Evolutionary conservation across 2,329 filamentous ascomycete genomes (phyloP).

Genomic region (Seiridium cupressi): DNA sequence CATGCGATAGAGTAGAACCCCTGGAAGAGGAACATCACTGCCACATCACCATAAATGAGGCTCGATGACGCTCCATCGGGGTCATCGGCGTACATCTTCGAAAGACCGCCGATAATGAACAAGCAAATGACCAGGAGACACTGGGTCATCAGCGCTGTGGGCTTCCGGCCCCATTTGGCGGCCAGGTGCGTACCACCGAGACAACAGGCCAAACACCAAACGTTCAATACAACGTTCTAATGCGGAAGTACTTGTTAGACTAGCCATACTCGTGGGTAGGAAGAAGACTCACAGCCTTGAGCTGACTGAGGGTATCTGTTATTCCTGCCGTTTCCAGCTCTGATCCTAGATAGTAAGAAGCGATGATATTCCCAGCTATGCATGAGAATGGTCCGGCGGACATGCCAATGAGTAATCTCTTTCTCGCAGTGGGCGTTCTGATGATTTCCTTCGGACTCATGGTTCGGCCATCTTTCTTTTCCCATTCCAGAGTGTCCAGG

Average conservation of each 20-base stretch:
- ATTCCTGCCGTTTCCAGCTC: conserved; percentile 41
- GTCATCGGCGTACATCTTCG: conserved; percentile 36
- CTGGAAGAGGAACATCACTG: conserved; percentile 49
- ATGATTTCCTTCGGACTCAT: conserved; percentile 37
- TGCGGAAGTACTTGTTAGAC: background rate
- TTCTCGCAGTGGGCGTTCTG: conserved; percentile 33
- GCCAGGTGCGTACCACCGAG: conserved; percentile 41
- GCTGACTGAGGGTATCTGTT: conserved; percentile 31
- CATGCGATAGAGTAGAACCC: conserved; percentile 49
- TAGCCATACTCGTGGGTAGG: background rate
- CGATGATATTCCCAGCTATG: conserved; percentile 37
- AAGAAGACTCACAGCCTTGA: conserved; percentile 28
- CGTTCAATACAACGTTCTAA: conserved; percentile 50
- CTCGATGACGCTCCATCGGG: conserved; percentile 22
- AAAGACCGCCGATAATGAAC: conserved; percentile 49
- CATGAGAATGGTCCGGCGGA: conserved; percentile 32
- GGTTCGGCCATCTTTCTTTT: conserved; percentile 37
- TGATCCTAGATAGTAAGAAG: conserved; percentile 35
- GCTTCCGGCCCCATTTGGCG: conserved; percentile 41
- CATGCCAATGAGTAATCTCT: conserved; percentile 36
- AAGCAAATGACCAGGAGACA: conserved; percentile 39
- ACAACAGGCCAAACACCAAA: conserved; percentile 42
- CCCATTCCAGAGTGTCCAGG: conserved; percentile 40
- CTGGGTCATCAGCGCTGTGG: conserved; percentile 37
- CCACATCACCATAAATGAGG: conserved; percentile 26